Evolutionary conservation across 129 eudicot species (phyloP).

Genomic region (Smallanthus sonchifolius): DNA sequence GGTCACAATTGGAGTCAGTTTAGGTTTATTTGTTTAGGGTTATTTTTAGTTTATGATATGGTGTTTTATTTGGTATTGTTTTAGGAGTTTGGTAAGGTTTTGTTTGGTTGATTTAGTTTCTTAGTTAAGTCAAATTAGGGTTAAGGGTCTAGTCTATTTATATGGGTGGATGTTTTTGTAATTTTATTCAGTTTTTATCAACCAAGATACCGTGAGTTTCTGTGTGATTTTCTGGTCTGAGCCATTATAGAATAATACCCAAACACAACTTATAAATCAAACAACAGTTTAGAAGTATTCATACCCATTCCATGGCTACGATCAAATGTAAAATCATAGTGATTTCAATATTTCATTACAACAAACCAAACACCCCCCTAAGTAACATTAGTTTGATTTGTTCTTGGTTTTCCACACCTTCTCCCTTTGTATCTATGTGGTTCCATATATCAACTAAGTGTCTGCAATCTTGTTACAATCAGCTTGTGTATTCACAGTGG

Average conservation of each 20-base stretch:
- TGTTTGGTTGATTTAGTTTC: too few species aligned
- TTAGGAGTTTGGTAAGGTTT: too few species aligned
- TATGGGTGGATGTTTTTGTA: too few species aligned
- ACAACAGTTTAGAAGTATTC: background rate
- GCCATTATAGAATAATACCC: background rate
- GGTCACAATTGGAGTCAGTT: too few species aligned
- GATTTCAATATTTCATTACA: background rate
- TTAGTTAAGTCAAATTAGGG: too few species aligned
- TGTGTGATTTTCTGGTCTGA: too few species aligned
- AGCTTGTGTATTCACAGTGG: background rate
- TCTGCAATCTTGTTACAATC: background rate
- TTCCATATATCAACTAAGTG: background rate
- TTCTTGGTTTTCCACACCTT: background rate
- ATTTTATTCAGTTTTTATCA: too few species aligned
- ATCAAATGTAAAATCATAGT: background rate
- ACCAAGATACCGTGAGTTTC: too few species aligned
- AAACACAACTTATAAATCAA: background rate
- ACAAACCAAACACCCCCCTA: background rate
- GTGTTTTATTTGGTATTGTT: too few species aligned
- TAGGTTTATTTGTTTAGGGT: too few species aligned
- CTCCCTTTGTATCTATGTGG: background rate
- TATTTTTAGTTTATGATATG: too few species aligned
- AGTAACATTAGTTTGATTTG: background rate
- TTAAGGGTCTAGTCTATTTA: too few species aligned
- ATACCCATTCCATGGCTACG: background rate